A percentile compares a stretch with the other conserved stretches of the same genome.
phyloP scores from a whole-genome alignment of 805 yeast genomes.

The Kregervanrija delftensis region DNA sequence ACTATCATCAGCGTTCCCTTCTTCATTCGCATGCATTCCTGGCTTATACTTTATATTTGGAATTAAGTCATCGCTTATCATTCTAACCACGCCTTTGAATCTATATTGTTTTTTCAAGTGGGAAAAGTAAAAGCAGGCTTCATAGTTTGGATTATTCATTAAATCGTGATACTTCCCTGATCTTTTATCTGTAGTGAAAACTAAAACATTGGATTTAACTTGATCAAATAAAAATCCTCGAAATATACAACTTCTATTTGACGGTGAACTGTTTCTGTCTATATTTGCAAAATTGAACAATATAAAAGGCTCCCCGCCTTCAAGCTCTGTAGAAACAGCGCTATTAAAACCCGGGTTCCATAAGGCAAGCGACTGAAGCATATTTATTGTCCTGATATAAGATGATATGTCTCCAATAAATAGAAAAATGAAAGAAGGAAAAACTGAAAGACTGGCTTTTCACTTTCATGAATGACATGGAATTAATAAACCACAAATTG shows the following conservation, averaged over 20 bases:
- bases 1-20: not conserved
- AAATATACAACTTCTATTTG: conserved; percentile 60
- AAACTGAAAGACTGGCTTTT: not conserved
- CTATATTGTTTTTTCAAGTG: conserved; percentile 62
- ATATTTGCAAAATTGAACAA: conserved; percentile 67
- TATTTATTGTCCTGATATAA: not conserved
- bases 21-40: not conserved
- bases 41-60: conserved; percentile 15
- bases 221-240: conserved; percentile 74
- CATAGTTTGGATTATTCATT: conserved; percentile 47
- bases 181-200: conserved; percentile 68
- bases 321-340: conserved; percentile 43
- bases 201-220: conserved; percentile 55
- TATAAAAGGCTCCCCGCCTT: conserved; percentile 39
- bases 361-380: conserved; percentile 45
- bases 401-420: not conserved
- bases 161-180: conserved; percentile 55
- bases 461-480: not conserved
- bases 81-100: conserved; percentile 57
- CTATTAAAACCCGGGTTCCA: conserved; percentile 66
- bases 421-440: not conserved
- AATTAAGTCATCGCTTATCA: conserved; percentile 26
- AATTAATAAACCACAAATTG: too few species aligned
- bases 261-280: conserved; percentile 47
- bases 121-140: conserved; percentile 71